Percentiles rank a stretch among this genome's conserved stretches.
These are phyloP conservation scores for Mortierella sp. DNA, from an alignment of 371 early-diverging fungal genomes.

Conservation along the genomic window DNA sequence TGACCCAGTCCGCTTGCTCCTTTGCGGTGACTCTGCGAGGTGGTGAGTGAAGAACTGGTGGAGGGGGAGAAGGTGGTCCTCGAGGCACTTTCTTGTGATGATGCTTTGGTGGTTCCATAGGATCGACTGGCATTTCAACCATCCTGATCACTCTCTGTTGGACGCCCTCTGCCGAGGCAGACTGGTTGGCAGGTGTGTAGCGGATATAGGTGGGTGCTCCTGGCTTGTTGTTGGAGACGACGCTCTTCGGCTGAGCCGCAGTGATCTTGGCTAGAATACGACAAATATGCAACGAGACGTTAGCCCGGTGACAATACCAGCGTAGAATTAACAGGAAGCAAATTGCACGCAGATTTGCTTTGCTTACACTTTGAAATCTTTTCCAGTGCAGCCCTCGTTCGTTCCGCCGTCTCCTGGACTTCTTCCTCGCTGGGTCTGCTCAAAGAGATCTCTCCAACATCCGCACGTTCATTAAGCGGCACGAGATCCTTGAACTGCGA, in stretches of 20 bases:
- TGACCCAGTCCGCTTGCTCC: conserved; percentile 95
- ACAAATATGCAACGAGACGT: no score
- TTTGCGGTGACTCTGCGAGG: conserved; percentile 94
- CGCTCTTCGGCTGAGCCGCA: conserved; percentile 76
- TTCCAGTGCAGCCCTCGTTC: conserved; percentile 89
- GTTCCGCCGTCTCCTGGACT: conserved; percentile 86
- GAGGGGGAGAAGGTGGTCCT: conserved; percentile 92
- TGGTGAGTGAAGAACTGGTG: conserved; percentile 97
- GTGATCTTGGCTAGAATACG: conserved; percentile 69
- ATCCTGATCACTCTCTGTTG: conserved; percentile 91
- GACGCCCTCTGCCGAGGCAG: conserved; percentile 72
- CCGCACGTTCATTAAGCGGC: conserved; percentile 80
- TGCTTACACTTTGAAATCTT: conserved; percentile 79
- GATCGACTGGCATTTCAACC: conserved; percentile 95
- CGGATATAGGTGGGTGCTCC: conserved; percentile 85
- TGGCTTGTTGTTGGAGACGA: conserved; percentile 66
- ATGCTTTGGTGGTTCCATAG: conserved; percentile 95
- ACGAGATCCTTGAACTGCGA: conserved; percentile 85
- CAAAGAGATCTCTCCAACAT: conserved; percentile 76
- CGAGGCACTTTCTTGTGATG: conserved; percentile 92
- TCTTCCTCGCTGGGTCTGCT: conserved; percentile 85
- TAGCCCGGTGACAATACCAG: no score
- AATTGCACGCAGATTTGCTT: not conserved
- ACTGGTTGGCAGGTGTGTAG: conserved; percentile 88
- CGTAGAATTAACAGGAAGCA: no score